These are phyloP conservation scores for Chenopodium suecicum DNA, from an alignment of 148 eudicot species.

Conservation along the genomic window DNA sequence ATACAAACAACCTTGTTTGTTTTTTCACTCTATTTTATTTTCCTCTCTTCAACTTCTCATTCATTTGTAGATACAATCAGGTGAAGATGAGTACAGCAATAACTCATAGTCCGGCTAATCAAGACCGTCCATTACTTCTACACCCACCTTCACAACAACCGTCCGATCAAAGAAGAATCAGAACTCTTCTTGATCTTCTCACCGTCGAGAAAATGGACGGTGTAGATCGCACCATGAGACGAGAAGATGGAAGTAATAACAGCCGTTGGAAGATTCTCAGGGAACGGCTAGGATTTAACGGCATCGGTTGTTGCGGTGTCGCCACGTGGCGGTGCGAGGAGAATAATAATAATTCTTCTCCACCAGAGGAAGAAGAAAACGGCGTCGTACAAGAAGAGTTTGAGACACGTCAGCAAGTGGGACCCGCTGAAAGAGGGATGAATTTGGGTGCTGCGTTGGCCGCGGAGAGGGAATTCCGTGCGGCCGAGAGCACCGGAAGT, in stretches of 20 bases:
- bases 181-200: conserved; percentile 57
- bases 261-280: conserved; percentile 45
- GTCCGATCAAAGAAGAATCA: conserved; percentile 32
- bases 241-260: background rate
- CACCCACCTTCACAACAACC: conserved; percentile 13
- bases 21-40: background rate
- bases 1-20: background rate
- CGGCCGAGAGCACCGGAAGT: conserved; percentile 22
- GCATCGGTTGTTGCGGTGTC: conserved; percentile 61
- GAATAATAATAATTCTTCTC: background rate
- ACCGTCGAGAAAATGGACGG: conserved; percentile 63
- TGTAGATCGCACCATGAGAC: conserved; percentile 28
- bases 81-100: conserved; percentile 24
- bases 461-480: conserved; percentile 54
- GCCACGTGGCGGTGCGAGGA: conserved; percentile 44
- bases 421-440: conserved; percentile 33
- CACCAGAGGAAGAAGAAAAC: conserved; percentile 17
- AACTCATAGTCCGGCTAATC: conserved; percentile 17
- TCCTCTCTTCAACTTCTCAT: background rate
- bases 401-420: conserved; percentile 6
- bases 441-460: conserved; percentile 74
- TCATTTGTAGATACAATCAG: background rate
- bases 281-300: conserved; percentile 64
- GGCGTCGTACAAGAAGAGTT: conserved; percentile 6
- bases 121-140: conserved; percentile 25